Conservation (phyloP, 352 stramenopile genomes). For the Globisporangium okanoganense region DNA sequence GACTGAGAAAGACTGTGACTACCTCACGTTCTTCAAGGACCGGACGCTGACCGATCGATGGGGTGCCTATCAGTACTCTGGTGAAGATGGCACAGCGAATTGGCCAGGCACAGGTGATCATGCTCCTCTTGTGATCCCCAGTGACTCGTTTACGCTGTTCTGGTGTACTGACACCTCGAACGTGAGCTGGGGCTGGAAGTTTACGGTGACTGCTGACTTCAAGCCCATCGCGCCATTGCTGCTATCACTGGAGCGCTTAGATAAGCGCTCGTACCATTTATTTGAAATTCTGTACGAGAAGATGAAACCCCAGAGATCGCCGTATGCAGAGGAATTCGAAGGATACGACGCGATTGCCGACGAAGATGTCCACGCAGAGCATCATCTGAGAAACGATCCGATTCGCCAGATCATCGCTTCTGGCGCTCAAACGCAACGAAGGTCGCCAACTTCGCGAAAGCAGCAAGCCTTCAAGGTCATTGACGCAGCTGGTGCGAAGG, state of each 20-base stretch:
- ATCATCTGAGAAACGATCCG: slow-evolving; percentile 18
- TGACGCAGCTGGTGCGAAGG: slow-evolving; percentile 16
- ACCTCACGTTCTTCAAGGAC: slow-evolving; percentile 84
- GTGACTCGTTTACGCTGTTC: slow-evolving; percentile 75
- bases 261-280: slow-evolving; percentile 53
- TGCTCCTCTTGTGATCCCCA: slow-evolving; percentile 65
- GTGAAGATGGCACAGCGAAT: slow-evolving; percentile 60
- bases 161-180: slow-evolving; percentile 86
- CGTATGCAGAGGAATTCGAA: slow-evolving; percentile 46
- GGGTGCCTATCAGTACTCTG: slow-evolving; percentile 65
- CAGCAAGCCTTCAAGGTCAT: slow-evolving; percentile 25
- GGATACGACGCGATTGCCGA: slow-evolving; percentile 31
- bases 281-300: slow-evolving; percentile 74
- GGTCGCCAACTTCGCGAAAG: not conserved
- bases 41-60: slow-evolving; percentile 59
- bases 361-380: slow-evolving; percentile 1
- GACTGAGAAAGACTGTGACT: slow-evolving; percentile 76
- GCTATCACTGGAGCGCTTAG: slow-evolving; percentile 50
- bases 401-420: slow-evolving; percentile 25
- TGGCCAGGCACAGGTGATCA: slow-evolving; percentile 69
- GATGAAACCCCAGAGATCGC: slow-evolving; percentile 34
- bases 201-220: slow-evolving; percentile 69
- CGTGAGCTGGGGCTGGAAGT: slow-evolving; percentile 88
- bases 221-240: slow-evolving; percentile 34
- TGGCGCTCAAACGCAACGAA: too few relatives aligned